Conservation (phyloP, 2,329 filamentous ascomycete species). For the Stemphylium lycopersici region DNA sequence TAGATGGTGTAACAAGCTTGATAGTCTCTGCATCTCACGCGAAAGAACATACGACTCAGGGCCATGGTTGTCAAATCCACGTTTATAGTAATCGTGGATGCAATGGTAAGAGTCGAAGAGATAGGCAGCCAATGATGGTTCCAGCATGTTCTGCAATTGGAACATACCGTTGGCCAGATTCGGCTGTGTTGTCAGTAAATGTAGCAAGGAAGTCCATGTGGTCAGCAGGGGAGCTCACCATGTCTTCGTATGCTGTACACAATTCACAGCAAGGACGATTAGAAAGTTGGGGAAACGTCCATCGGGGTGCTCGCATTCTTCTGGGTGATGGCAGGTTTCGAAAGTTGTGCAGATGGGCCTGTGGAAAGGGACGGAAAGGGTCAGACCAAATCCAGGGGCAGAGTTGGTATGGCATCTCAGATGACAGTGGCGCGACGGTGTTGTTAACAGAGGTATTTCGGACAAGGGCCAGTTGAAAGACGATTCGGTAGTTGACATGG, state of each 20-base stretch:
- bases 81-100: constrained; percentile 16
- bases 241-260: constrained; percentile 9
- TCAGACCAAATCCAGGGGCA: constrained; percentile 5
- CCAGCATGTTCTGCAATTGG: background rate
- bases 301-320: constrained; percentile 5
- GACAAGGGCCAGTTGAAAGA: background rate
- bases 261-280: constrained; percentile 16
- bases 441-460: background rate
- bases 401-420: constrained; percentile 2
- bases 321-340: background rate
- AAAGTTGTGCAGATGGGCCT: constrained; percentile 2
- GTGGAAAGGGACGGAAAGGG: constrained; percentile 2
- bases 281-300: constrained; percentile 5
- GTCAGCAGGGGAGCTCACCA: constrained; percentile 4
- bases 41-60: constrained; percentile 13
- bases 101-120: too few relatives aligned
- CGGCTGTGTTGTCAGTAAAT: too few relatives aligned
- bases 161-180: background rate
- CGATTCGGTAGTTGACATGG: background rate
- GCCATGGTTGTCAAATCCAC: constrained; percentile 13
- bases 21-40: constrained; percentile 18
- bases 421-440: background rate
- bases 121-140: too few relatives aligned
- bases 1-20: constrained; percentile 4
- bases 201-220: too few relatives aligned